A percentile compares a stretch with the other conserved stretches of the same genome.
These are phyloP conservation scores for Apocynum venetum DNA, from an alignment of 257 asterid genomes.

Conservation along the genomic window DNA sequence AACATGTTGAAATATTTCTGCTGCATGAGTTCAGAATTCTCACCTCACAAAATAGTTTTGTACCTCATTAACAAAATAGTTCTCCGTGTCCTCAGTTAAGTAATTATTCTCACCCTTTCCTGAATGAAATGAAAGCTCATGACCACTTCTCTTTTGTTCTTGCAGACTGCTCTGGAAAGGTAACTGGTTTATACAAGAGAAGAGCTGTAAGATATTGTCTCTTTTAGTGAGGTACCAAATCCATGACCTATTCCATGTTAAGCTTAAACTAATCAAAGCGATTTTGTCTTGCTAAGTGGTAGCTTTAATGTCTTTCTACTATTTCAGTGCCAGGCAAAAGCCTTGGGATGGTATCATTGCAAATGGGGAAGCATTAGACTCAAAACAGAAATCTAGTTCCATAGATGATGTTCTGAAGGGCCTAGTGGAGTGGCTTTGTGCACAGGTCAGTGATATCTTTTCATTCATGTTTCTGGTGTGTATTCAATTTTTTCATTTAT, in stretches of 20 bases:
- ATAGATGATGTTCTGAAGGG: conserved; percentile 71
- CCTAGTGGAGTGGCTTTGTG: conserved; percentile 83
- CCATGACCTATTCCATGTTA: conserved; percentile 9
- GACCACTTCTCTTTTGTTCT: conserved; percentile 12
- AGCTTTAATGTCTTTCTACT: conserved; percentile 14
- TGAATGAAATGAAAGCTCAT: conserved; percentile 18
- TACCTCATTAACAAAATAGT: too few species aligned
- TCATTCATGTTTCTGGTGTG: neutral
- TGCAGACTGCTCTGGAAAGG: conserved; percentile 85
- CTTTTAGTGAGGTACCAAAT: conserved; percentile 61
- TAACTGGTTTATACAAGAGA: conserved; percentile 93
- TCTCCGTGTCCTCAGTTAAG: neutral
- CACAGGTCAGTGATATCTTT: conserved; percentile 51
- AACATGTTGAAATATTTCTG: neutral
- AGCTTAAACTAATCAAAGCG: neutral
- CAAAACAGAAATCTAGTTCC: conserved; percentile 51
- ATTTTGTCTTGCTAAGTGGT: conserved; percentile 15
- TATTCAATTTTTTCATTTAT: neutral
- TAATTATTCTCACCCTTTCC: neutral
- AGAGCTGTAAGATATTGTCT: conserved; percentile 90
- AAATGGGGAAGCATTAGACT: conserved; percentile 48
- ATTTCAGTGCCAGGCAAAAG: conserved; percentile 72
- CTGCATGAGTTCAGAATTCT: neutral
- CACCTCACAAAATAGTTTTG: neutral
- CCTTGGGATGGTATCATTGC: conserved; percentile 35